phyloP scores from a whole-genome alignment of 2,329 filamentous ascomycete genomes.

The Alternaria alternata region DNA sequence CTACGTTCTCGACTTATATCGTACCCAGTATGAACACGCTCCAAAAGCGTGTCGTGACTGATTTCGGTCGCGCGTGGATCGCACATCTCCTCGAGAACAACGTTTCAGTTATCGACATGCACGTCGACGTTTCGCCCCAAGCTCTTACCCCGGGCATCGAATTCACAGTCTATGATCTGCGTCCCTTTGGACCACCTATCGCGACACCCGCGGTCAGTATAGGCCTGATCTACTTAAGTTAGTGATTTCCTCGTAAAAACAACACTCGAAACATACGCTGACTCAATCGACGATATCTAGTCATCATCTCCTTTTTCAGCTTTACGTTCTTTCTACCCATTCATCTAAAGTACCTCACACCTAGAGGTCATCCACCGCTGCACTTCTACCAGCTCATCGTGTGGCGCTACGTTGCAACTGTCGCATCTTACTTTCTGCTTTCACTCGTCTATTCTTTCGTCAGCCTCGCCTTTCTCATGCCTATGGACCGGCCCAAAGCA shows the following conservation, averaged over 20 bases:
- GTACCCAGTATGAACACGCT: conserved; percentile 59
- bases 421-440: conserved; percentile 67
- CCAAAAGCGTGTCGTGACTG: conserved; percentile 53
- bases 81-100: conserved; percentile 28
- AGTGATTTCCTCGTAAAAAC: not conserved
- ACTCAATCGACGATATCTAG: conserved; percentile 54
- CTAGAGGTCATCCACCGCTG: conserved; percentile 64
- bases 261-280: not conserved
- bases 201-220: conserved; percentile 67
- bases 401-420: conserved; percentile 66
- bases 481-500: conserved; percentile 59
- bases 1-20: conserved; percentile 61
- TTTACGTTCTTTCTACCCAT: conserved; percentile 71
- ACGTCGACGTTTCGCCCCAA: conserved; percentile 59
- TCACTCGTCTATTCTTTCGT: conserved; percentile 70
- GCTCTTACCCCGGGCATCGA: conserved; percentile 64
- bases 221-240: conserved; percentile 62
- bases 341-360: conserved; percentile 65
- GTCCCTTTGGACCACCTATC: conserved; percentile 65
- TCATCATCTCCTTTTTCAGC: conserved; percentile 72
- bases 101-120: conserved; percentile 39
- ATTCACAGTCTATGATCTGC: conserved; percentile 64
- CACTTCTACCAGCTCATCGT: conserved; percentile 65
- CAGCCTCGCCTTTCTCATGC: conserved; percentile 68
- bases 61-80: conserved; percentile 60